Evolutionary conservation across 345 rosid species (phyloP), one percentile per base, ranked within the genome.

Genomic region (Cochlearia excelsa): DNA sequence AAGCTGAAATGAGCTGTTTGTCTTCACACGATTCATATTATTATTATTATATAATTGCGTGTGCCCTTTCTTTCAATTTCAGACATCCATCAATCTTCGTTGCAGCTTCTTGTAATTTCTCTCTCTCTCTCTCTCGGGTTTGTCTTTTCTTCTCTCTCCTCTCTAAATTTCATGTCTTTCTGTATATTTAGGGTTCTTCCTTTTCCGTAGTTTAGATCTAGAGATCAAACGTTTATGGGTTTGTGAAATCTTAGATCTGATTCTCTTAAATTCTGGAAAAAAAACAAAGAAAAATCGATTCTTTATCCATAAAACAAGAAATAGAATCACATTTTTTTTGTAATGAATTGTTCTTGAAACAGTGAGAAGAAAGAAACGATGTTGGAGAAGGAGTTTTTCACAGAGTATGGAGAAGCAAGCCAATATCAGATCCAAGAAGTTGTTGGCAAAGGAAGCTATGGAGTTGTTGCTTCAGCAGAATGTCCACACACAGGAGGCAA

Each of bases 371-470:
- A 38, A 60, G 4, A 16, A 16, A 16, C 23, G 23, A 92, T 93
- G 95, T 78, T 81, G 70, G 97, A 78, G 81, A 89, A 77, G 66
- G 95, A 88, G 63, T 93, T 89, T 65, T 85, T 93, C 82, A 89
- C 99, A 9, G 99, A 89, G 65, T 93, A 85, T 33, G 95, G 99
- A 10, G 99, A 93, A 75, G 97, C 99, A 23, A 93, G 83, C 67
- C 97, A 84, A 69, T 93, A 93, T 51, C 88, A 93, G 74, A 87
- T 93, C 59, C 84, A 78, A 61, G 99, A 93, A 80, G 96, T 89
- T 16, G 82, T 93, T 0, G 99, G 99, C 1, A 93, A 77, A 75
- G 99, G 99, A 74, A 93, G 99, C 81, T 93, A 93, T 54, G 99
- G 99, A 4, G 85, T 89, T 37, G 99, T 93, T 45, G 99, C 97